Evolutionary conservation across 352 stramenopile species (phyloP).

Genomic region (Saprolegnia diclina): DNA sequence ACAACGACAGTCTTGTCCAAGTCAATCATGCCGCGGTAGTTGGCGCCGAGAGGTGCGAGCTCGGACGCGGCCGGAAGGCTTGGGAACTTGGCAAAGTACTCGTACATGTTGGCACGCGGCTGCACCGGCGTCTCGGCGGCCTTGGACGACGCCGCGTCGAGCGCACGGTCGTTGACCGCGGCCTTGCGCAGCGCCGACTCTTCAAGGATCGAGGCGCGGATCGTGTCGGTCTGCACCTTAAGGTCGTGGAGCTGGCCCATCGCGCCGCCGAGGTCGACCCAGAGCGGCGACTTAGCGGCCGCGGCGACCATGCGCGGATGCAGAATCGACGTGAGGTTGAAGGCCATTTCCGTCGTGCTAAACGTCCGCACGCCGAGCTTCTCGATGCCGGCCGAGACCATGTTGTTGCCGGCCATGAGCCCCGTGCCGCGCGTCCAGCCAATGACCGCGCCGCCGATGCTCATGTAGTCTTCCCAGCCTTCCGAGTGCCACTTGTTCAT

Average conservation of each 20-base stretch:
- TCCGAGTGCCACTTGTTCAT: conserved; percentile 85
- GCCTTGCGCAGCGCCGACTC: conserved; percentile 45
- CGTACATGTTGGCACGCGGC: conserved; percentile 60
- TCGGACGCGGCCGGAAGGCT: conserved; percentile 38
- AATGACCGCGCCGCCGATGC: conserved; percentile 77
- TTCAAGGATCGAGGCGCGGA: conserved; percentile 44
- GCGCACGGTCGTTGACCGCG: conserved; percentile 41
- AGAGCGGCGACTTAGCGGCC: conserved; percentile 64
- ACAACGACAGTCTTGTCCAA: conserved; percentile 79
- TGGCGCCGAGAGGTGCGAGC: conserved; percentile 32
- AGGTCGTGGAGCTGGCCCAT: conserved; percentile 74
- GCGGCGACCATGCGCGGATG: conserved; percentile 70
- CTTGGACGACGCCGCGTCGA: conserved; percentile 31
- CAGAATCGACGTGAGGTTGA: conserved; percentile 80
- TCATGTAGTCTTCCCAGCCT: conserved; percentile 81
- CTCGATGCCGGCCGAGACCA: conserved; percentile 75
- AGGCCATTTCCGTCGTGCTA: conserved; percentile 83
- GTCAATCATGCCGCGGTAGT: conserved; percentile 65
- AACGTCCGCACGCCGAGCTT: conserved; percentile 80
- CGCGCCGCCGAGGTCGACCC: conserved; percentile 72
- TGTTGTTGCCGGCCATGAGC: conserved; percentile 86
- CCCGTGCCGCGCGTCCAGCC: conserved; percentile 83
- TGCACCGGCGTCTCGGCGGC: conserved; percentile 34
- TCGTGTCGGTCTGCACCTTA: conserved; percentile 30
- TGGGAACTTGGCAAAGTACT: conserved; percentile 73